These are phyloP conservation scores for Macrophomina tecta DNA, from an alignment of 2,329 filamentous ascomycete species.

Conservation along the genomic window DNA sequence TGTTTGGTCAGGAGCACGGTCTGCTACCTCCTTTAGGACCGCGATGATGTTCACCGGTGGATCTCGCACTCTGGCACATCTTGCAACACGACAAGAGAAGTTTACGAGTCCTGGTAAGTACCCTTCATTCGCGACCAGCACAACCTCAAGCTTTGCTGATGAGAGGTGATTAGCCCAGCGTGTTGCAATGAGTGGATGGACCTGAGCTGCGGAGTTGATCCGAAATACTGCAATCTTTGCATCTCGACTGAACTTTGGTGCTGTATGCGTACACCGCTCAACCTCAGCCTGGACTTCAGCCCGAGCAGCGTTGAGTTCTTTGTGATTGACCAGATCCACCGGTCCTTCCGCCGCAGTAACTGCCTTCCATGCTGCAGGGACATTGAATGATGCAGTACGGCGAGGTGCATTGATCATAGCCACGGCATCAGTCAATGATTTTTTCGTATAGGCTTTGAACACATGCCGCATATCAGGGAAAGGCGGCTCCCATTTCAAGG, in stretches of 20 bases:
- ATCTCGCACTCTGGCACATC: conserved; percentile 59
- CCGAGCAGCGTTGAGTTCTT: conserved; percentile 59
- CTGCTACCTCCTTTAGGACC: conserved; percentile 59
- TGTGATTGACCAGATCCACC: conserved; percentile 57
- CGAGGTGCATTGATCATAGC: conserved; percentile 70
- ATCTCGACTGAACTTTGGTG: conserved; percentile 69
- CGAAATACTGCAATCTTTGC: conserved; percentile 67
- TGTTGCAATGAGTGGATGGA: conserved; percentile 72
- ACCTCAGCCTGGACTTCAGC: conserved; percentile 67
- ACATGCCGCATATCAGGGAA: conserved; percentile 69
- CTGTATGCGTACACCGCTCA: conserved; percentile 64
- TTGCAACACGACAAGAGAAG: conserved; percentile 69
- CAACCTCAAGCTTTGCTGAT: conserved; percentile 65
- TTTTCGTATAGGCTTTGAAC: conserved; percentile 63
- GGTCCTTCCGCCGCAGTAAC: conserved; percentile 60
- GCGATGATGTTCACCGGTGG: conserved; percentile 69
- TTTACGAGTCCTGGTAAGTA: conserved; percentile 69
- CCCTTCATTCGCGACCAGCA: conserved; percentile 71
- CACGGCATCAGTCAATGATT: conserved; percentile 66
- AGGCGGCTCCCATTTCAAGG: conserved; percentile 68
- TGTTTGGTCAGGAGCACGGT: conserved; percentile 36
- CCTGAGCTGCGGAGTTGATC: conserved; percentile 65
- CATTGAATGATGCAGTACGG: conserved; percentile 65
- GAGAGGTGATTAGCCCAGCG: conserved; percentile 68
- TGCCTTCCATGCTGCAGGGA: conserved; percentile 65